Evolutionary conservation across 176 grass and related monocot genomes (phyloP), one percentile per base, ranked within the genome.

Genomic region (Triticum aestivum): DNA sequence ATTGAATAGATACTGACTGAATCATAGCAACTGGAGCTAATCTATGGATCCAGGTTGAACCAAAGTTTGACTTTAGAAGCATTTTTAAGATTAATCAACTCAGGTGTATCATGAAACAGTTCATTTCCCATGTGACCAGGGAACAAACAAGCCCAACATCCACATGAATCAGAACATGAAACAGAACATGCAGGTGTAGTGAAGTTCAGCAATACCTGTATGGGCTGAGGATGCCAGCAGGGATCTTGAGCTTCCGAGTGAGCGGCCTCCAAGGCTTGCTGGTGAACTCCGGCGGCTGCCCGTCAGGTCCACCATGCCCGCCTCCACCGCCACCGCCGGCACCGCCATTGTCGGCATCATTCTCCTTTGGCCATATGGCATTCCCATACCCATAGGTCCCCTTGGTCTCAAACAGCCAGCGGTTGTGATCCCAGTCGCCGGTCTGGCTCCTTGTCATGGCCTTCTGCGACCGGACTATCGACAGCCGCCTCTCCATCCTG

Each of bases 371-470:
- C 97, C 97, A 99, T 18, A 99, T 99, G 3, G 97, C 97, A 87
- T 99, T 99, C 20, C 97, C 97, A n/a, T 96, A 99, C 2, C 97
- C 97, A 76, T 99, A 99, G 0, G 97, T 99, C 0, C 97, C 97
- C 64, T 99, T 99, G 2, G 97, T 99, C 89, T 99, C 97, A 17
- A 99, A 99, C 2, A 99, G 76, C 97, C 97, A 99, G 5, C 93
- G 86, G 37, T 96, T 96, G 45, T 99, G 94, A 84, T 99, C 97
- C 94, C 94, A 99, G 15, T 99, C 94, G 9, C 90, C 85, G 3
- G 97, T 99, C 85, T 99, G 97, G 80, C 92, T 96, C 83, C 89
- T 89, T 0, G 87, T 94, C 97, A 99, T 91, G 9, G 91, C 86
- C 83, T 94, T 97, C 85, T 91, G 89, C 0, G 94, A 96, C 2